phyloP scores from a whole-genome alignment of 805 yeast species.

The Sugiyamaella floridensis region DNA sequence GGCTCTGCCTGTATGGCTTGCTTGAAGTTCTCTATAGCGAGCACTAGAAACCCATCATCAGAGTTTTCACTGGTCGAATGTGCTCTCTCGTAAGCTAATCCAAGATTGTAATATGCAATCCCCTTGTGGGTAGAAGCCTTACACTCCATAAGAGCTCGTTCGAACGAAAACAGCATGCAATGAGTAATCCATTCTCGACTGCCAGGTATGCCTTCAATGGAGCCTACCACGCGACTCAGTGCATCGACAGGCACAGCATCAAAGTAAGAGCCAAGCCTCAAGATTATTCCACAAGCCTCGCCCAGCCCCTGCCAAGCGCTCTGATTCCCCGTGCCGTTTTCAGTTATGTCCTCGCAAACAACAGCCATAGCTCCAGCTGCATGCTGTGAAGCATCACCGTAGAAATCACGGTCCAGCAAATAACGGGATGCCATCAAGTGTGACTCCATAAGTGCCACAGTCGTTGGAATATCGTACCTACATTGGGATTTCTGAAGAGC shows the following conservation, averaged over 20 bases:
- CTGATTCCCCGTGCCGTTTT: constrained; percentile 35
- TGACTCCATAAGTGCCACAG: constrained; percentile 48
- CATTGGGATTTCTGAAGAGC: constrained; percentile 32
- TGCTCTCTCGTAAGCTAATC: constrained; percentile 52
- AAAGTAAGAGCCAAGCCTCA: constrained; percentile 49
- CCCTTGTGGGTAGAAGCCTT: constrained; percentile 28
- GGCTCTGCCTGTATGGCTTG: constrained; percentile 67
- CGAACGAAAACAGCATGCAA: constrained; percentile 1
- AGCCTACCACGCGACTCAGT: constrained; percentile 18
- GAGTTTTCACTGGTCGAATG: constrained; percentile 28
- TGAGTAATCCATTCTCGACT: neutral
- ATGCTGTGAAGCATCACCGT: constrained; percentile 53
- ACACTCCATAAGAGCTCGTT: neutral
- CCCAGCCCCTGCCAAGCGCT: constrained; percentile 58
- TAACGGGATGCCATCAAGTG: constrained; percentile 47
- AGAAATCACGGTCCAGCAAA: constrained; percentile 53
- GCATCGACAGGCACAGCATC: constrained; percentile 43
- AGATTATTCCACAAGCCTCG: constrained; percentile 48
- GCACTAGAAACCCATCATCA: constrained; percentile 13
- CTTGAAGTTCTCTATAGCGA: constrained; percentile 53
- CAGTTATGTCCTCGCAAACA: constrained; percentile 34
- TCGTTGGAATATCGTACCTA: constrained; percentile 16
- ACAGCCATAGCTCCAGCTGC: constrained; percentile 43
- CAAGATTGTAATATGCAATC: constrained; percentile 57
- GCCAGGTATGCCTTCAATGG: neutral